Evolutionary conservation across 2,329 filamentous ascomycete species (phyloP).

Genomic region (Neofusicoccum laricinum): DNA sequence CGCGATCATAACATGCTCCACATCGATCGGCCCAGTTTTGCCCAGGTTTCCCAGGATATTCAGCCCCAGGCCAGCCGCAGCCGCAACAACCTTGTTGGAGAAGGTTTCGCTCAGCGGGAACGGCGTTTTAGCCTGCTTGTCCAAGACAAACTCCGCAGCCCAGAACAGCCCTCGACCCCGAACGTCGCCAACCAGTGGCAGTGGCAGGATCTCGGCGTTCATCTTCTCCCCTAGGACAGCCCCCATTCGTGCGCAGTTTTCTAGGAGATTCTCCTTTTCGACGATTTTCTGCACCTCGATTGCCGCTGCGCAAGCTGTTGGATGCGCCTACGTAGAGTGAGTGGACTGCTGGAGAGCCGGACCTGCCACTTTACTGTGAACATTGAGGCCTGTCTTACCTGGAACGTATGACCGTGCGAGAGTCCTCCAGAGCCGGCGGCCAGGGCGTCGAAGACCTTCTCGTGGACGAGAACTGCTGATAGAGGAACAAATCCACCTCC

Average conservation of each 20-base stretch:
- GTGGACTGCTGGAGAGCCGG: background rate
- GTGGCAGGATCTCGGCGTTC: conserved; percentile 4
- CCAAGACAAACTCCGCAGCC: conserved; percentile 2
- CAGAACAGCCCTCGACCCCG: conserved; percentile 8
- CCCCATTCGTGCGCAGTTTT: conserved; percentile 7
- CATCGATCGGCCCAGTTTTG: conserved; percentile 5
- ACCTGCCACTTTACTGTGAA: too few relatives aligned
- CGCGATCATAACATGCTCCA: conserved; percentile 12
- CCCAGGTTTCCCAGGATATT: conserved; percentile 12
- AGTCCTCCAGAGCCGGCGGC: conserved; percentile 4
- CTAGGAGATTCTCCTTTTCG: background rate
- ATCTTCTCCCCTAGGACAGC: background rate
- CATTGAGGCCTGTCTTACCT: background rate
- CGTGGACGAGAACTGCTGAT: conserved; percentile 8
- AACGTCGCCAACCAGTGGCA: conserved; percentile 11
- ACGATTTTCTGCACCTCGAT: conserved; percentile 15
- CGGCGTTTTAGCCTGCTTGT: conserved; percentile 5
- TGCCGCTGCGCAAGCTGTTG: conserved; percentile 13
- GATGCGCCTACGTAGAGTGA: background rate
- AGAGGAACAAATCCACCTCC: conserved; percentile 12
- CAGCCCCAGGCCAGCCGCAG: background rate
- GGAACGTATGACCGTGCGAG: conserved; percentile 13
- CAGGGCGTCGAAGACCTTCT: conserved; percentile 11
- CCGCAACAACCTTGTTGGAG: conserved; percentile 2
- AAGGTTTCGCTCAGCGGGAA: background rate